Conservation (phyloP, 352 stramenopile species). For the Phytopythium ostracodes region DNA sequence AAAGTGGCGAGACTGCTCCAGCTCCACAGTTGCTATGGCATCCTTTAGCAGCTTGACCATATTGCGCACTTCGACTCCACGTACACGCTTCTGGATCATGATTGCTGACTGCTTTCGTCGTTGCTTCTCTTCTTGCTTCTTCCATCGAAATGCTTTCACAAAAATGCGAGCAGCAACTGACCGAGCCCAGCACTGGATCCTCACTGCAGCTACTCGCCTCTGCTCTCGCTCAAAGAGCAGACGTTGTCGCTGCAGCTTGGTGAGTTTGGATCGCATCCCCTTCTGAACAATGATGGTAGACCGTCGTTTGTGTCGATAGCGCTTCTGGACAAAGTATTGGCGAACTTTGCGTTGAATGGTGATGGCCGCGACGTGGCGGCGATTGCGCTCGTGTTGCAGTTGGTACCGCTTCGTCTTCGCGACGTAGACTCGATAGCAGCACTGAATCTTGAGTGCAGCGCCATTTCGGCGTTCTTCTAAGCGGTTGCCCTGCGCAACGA, state of each 20-base stretch:
- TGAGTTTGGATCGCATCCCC: constrained; percentile 31
- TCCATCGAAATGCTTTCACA: constrained; percentile 19
- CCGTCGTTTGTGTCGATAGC: constrained; percentile 14
- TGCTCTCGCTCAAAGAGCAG: constrained; percentile 7
- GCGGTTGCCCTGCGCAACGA: constrained; percentile 37
- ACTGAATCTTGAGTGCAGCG: constrained; percentile 36
- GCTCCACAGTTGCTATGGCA: constrained; percentile 34
- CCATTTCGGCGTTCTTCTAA: constrained; percentile 22
- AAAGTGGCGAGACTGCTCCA: constrained; percentile 45
- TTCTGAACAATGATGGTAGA: constrained; percentile 41
- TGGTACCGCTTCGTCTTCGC: constrained; percentile 11
- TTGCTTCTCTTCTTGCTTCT: constrained; percentile 20
- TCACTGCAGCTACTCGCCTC: constrained; percentile 9
- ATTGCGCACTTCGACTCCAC: constrained; percentile 39
- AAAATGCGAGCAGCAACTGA: constrained; percentile 18
- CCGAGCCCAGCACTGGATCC: constrained; percentile 37
- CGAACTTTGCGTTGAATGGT: constrained; percentile 38
- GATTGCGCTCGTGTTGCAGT: constrained; percentile 17
- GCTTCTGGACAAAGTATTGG: constrained; percentile 13
- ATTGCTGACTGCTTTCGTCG: constrained; percentile 35
- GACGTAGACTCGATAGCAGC: constrained; percentile 22
- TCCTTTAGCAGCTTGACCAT: constrained; percentile 31
- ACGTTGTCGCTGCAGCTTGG: constrained; percentile 20
- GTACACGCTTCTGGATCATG: constrained; percentile 53
- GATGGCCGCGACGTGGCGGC: constrained; percentile 17